A percentile compares a stretch with the other conserved stretches of the same genome.
Conservation (phyloP, 2,329 filamentous ascomycete species). For the Phoma sp. region DNA sequence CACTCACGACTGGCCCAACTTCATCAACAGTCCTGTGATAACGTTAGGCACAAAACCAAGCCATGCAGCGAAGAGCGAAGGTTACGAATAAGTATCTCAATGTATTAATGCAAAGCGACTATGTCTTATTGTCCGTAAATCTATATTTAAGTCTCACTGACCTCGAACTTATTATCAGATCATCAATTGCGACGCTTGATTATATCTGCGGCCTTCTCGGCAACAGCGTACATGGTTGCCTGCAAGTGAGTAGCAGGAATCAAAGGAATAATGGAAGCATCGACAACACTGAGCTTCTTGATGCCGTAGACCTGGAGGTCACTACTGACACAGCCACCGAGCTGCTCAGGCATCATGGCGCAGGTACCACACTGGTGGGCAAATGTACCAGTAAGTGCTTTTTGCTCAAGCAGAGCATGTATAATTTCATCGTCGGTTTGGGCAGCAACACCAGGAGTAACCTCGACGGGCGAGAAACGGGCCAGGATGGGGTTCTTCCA, state of each 20-base stretch:
- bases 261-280: constrained; percentile 31
- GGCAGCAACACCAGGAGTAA: constrained; percentile 26
- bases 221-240: constrained; percentile 40
- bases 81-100: constrained; percentile 23
- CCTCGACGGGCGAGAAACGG: constrained; percentile 38
- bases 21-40: constrained; percentile 41
- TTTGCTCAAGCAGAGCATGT: neutral
- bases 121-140: neutral
- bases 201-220: constrained; percentile 20
- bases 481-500: constrained; percentile 36
- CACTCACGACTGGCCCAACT: constrained; percentile 43
- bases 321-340: constrained; percentile 27
- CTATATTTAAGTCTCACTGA: too few relatives aligned
- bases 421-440: constrained; percentile 22
- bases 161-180: too few relatives aligned
- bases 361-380: constrained; percentile 19
- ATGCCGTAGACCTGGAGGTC: constrained; percentile 27
- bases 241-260: constrained; percentile 30
- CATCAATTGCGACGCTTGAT: constrained; percentile 36
- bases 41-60: constrained; percentile 40
- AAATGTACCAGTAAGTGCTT: constrained; percentile 10
- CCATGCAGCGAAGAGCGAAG: constrained; percentile 38
- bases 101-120: neutral
- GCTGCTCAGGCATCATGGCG: constrained; percentile 25
- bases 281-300: constrained; percentile 27